Conservation (phyloP, 1,139 yeast species). For the Suhomyces coccinellae region DNA sequence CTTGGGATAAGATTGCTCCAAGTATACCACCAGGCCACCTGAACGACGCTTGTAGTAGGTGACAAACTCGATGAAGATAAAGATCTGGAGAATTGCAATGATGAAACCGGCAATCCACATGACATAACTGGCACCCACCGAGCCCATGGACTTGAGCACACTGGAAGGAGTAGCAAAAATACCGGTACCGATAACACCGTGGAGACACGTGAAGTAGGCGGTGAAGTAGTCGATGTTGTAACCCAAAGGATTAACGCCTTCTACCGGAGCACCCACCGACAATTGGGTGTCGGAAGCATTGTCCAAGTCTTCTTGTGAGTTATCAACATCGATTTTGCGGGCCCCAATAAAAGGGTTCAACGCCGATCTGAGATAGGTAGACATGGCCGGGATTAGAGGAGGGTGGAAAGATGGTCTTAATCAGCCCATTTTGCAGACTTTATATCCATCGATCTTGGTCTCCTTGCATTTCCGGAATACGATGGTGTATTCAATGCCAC, state of each 20-base stretch:
- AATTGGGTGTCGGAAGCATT: slow-evolving; percentile 19
- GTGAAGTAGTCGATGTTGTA: slow-evolving; percentile 34
- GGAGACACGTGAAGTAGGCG: slow-evolving; percentile 35
- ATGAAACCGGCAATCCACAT: slow-evolving; percentile 43
- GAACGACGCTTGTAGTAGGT: slow-evolving; percentile 38
- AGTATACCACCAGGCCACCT: slow-evolving; percentile 46
- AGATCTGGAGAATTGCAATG: slow-evolving; percentile 35
- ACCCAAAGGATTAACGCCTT: slow-evolving; percentile 39
- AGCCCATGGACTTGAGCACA: slow-evolving; percentile 37
- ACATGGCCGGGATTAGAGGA: neutral
- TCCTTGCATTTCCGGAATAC: no score
- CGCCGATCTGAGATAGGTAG: slow-evolving; percentile 4
- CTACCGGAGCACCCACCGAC: slow-evolving; percentile 40
- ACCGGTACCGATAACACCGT: slow-evolving; percentile 49
- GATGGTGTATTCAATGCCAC: slow-evolving; percentile 2
- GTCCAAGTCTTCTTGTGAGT: neutral
- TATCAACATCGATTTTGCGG: neutral
- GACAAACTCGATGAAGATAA: slow-evolving; percentile 40
- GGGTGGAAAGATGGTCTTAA: neutral
- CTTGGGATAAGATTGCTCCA: slow-evolving; percentile 44
- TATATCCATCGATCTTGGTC: no score
- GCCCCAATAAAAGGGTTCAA: slow-evolving; percentile 7
- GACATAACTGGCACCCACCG: slow-evolving; percentile 44
- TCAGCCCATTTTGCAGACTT: neutral
- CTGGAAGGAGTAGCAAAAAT: slow-evolving; percentile 45